Conservation (phyloP, 2,329 filamentous ascomycete species). For the Ascochyta lentis region DNA sequence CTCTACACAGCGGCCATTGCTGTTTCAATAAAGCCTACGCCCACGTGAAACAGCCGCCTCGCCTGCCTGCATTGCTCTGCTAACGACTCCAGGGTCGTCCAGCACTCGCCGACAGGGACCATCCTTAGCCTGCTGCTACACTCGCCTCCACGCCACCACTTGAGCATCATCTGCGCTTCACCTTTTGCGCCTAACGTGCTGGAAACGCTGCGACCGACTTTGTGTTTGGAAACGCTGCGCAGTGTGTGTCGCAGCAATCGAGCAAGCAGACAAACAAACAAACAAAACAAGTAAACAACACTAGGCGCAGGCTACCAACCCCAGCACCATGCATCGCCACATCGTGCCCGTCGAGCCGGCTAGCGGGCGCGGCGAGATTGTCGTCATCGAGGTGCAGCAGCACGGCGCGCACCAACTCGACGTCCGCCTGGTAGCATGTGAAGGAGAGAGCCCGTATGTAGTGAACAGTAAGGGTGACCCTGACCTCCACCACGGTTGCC, state of each 20-base stretch:
- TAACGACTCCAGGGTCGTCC: constrained; percentile 10
- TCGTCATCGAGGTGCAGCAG: constrained; percentile 67
- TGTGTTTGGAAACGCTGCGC: too few species aligned
- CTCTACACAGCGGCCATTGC: constrained; percentile 8
- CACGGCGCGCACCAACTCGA: constrained; percentile 62
- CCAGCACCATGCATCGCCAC: constrained; percentile 25
- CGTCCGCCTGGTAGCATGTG: constrained; percentile 71
- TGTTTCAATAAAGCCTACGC: constrained; percentile 16
- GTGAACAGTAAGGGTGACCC: constrained; percentile 60
- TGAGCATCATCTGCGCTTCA: constrained; percentile 15
- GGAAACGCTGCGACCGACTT: not conserved
- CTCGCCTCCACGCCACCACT: constrained; percentile 13
- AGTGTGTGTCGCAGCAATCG: too few species aligned
- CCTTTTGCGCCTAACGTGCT: constrained; percentile 2
- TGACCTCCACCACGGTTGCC: constrained; percentile 16
- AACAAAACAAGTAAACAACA: not conserved
- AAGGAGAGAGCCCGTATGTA: constrained; percentile 67
- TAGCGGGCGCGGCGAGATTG: constrained; percentile 58
- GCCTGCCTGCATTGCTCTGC: constrained; percentile 13
- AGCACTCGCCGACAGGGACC: constrained; percentile 13
- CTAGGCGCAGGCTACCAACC: not conserved
- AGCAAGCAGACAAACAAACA: too few species aligned
- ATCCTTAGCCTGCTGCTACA: constrained; percentile 14
- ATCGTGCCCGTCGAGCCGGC: constrained; percentile 64
- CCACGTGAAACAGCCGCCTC: constrained; percentile 22